Conservation (phyloP, 331 rosid genomes). For the Cydonia oblonga region DNA sequence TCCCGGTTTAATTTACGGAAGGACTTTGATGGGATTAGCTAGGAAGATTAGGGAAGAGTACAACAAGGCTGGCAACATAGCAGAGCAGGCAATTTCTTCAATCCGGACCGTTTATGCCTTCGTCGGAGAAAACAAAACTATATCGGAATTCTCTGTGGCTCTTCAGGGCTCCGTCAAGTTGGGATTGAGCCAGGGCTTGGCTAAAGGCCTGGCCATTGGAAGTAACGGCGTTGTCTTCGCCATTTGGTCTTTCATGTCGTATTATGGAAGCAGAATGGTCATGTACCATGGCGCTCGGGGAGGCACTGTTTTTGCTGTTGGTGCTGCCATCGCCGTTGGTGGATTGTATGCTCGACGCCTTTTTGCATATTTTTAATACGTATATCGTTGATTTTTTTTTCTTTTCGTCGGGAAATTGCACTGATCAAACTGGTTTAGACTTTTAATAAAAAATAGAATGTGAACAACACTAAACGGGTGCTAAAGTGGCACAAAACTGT, state of each 20-base stretch:
- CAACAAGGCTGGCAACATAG: slow-evolving; percentile 52
- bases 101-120: slow-evolving; percentile 79
- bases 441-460: too few species aligned
- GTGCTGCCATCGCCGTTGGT: slow-evolving; percentile 59
- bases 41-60: slow-evolving; percentile 61
- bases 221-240: slow-evolving; percentile 79
- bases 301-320: slow-evolving; percentile 73
- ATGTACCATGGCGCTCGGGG: slow-evolving; percentile 80
- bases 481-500: background rate
- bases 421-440: background rate
- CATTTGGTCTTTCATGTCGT: slow-evolving; percentile 72
- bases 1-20: slow-evolving; percentile 74
- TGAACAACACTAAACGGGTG: background rate
- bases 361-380: background rate
- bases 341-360: slow-evolving; percentile 45
- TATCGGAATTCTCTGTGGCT: slow-evolving; percentile 51
- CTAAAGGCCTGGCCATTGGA: slow-evolving; percentile 83
- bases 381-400: background rate
- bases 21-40: slow-evolving; percentile 55
- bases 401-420: background rate
- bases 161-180: slow-evolving; percentile 48
- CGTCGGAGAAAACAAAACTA: slow-evolving; percentile 63
- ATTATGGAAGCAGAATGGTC: slow-evolving; percentile 72
- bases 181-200: slow-evolving; percentile 71
- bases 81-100: slow-evolving; percentile 79